Evolutionary conservation across 345 rosid species (phyloP).

Genomic region (Theobroma cacao): DNA sequence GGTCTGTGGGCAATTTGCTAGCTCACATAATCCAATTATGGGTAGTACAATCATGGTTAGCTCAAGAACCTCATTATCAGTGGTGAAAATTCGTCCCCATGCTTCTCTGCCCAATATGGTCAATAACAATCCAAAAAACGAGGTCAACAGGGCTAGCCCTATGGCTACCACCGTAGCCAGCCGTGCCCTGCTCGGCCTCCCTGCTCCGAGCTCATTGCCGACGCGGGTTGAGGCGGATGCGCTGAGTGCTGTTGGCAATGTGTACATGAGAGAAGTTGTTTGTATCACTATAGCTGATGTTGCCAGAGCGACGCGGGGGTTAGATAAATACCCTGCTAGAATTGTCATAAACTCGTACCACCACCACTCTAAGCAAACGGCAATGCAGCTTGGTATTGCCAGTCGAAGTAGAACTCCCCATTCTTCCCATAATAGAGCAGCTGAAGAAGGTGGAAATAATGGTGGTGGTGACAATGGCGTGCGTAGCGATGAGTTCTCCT

Average conservation of each 20-base stretch:
- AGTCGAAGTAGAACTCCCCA: slow-evolving; percentile 62
- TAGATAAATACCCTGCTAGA: slow-evolving; percentile 63
- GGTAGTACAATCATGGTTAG: slow-evolving; percentile 64
- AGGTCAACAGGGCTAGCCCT: slow-evolving; percentile 46
- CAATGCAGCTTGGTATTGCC: slow-evolving; percentile 79
- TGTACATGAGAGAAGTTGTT: slow-evolving; percentile 83
- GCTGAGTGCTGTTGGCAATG: slow-evolving; percentile 68
- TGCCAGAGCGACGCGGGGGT: slow-evolving; percentile 58
- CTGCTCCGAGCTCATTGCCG: slow-evolving; percentile 86
- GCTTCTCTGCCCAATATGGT: slow-evolving; percentile 62
- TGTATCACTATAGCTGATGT: slow-evolving; percentile 80
- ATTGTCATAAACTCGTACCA: slow-evolving; percentile 97
- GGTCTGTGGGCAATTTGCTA: slow-evolving; percentile 95
- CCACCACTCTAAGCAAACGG: slow-evolving; percentile 97
- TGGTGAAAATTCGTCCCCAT: slow-evolving; percentile 70
- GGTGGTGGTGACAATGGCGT: background rate
- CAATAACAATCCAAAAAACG: slow-evolving; percentile 53
- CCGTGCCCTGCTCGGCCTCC: slow-evolving; percentile 57
- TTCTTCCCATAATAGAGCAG: slow-evolving; percentile 21
- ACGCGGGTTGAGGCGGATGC: slow-evolving; percentile 80
- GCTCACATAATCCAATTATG: slow-evolving; percentile 80
- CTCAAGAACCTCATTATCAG: slow-evolving; percentile 49
- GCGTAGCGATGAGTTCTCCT: background rate
- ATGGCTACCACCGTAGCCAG: slow-evolving; percentile 56
- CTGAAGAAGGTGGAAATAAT: background rate